Evolutionary conservation across 2,329 filamentous ascomycete species (phyloP), one percentile per base, ranked within the genome.

Genomic region (Clonostachys rhizophaga): DNA sequence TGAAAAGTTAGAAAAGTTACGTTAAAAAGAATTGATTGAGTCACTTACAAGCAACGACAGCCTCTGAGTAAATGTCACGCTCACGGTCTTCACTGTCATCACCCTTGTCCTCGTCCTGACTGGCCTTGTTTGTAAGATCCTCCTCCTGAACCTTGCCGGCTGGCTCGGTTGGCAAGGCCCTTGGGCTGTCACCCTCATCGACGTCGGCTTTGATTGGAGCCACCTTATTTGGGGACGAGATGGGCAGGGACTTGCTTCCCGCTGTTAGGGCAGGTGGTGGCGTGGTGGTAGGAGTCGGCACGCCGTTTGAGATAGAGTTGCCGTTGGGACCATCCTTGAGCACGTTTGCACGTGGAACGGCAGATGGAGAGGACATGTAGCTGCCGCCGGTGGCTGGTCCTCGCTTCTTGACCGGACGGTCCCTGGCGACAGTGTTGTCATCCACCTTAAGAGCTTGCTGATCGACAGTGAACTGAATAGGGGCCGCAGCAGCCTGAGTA

Each of bases 391-490:
- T 71, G 11, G 81, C 78, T 18, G 77, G 74, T 14, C 75, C 74
- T 50, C 88, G 81, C 77, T 91, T 94, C 76, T 88, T 91, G 52
- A 76, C 68, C 5, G 74, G 67, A 47, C 72, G 72, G 54, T 83
- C 73, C 51, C 84, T 84, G 55, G 86, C 83, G 42, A 91, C 74
- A 58, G 86, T 89, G 54, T 83, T 89, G 64, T 99, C 94, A 37
- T 82, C 82, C 42, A 96, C 83, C 74, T 91, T 89, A 58, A 99
- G 84, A 48, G 89, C 88, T 70, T 96, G 89, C 71, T 99, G 92
- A 65, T 99, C 94, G 63, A 99, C 94, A 5, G 94, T 99, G 76
- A 99, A 99, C 71, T 99, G 94, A 56, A 99, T 99, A 46, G 94
- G 94, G 42, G 91, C 91, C 16, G 91, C 91, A 35, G 94, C 94